Percentiles rank a stretch among this genome's conserved stretches.
phyloP scores from a whole-genome alignment of 2,329 filamentous ascomycete species.

The Thermoascus crustaceus region DNA sequence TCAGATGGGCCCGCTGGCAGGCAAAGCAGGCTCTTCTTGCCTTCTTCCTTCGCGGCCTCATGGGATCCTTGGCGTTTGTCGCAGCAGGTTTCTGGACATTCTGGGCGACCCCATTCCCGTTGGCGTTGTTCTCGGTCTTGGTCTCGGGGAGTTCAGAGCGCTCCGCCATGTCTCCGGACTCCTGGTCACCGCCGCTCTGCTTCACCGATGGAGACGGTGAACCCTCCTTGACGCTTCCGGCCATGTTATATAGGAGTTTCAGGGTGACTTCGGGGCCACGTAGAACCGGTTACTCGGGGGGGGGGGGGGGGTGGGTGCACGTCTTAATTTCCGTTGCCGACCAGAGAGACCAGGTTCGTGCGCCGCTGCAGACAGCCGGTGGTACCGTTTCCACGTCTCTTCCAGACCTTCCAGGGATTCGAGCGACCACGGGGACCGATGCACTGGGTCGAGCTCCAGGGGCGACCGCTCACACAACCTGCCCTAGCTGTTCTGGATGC shows the following conservation, averaged over 20 bases:
- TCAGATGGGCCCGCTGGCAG: conserved; percentile 93
- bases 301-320: no score
- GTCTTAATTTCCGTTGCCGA: no score
- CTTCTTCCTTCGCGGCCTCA: conserved; percentile 87
- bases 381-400: no score
- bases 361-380: no score
- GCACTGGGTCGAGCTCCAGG: no score
- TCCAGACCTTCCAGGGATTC: no score
- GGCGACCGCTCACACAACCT: no score
- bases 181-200: conserved; percentile 30
- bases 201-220: conserved; percentile 29
- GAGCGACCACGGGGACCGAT: no score
- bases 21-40: conserved; percentile 91
- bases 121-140: conserved; percentile 37
- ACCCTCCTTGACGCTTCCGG: conserved; percentile 28
- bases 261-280: no score
- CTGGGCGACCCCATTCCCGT: conserved; percentile 40
- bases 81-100: conserved; percentile 47
- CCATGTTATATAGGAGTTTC: conserved; percentile 29
- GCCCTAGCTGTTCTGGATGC: no score
- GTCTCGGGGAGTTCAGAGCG: conserved; percentile 33
- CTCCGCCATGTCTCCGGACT: conserved; percentile 29
- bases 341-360: no score
- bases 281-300: no score
- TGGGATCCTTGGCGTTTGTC: conserved; percentile 71